A percentile compares a stretch with the other conserved stretches of the same genome.
Conservation (phyloP, 169 alveolate genomes). For the Plasmodium vinckei region DNA sequence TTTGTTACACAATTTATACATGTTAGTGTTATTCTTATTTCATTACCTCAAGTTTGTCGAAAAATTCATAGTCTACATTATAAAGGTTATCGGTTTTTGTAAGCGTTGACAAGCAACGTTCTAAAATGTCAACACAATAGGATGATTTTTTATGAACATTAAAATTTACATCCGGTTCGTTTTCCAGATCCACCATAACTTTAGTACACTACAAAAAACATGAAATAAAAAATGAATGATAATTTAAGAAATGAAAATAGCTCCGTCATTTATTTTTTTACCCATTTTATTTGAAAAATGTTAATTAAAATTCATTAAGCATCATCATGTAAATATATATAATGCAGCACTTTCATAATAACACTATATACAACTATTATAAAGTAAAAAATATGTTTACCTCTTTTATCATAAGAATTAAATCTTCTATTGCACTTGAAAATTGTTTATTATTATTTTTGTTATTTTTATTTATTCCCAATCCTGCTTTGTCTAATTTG, state of each 20-base stretch:
- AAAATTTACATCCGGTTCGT: slow-evolving; percentile 50
- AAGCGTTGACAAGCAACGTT: slow-evolving; percentile 58
- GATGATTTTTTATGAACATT: slow-evolving; percentile 61
- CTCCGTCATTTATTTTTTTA: too few relatives aligned
- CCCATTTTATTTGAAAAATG: too few relatives aligned
- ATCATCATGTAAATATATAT: too few relatives aligned
- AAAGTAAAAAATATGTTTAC: slow-evolving; percentile 11
- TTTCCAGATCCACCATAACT: slow-evolving; percentile 60
- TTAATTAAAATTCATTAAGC: too few relatives aligned
- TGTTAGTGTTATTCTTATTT: neutral
- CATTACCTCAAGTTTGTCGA: slow-evolving; percentile 69
- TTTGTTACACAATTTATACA: too few relatives aligned
- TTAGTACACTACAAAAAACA: slow-evolving; percentile 36
- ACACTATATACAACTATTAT: neutral
- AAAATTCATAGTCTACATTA: slow-evolving; percentile 61
- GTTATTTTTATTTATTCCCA: slow-evolving; percentile 43
- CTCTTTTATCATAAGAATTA: slow-evolving; percentile 73
- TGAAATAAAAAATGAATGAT: neutral
- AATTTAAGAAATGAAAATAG: too few relatives aligned
- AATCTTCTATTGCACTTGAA: slow-evolving; percentile 71
- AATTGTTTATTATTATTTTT: slow-evolving; percentile 31
- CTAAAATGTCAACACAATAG: slow-evolving; percentile 50
- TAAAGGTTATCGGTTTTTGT: slow-evolving; percentile 70
- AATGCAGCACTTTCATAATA: too few relatives aligned
- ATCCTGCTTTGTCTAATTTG: slow-evolving; percentile 53